Conservation (phyloP, 2,329 filamentous ascomycete species). For the Mycosphaerella arachidis region DNA sequence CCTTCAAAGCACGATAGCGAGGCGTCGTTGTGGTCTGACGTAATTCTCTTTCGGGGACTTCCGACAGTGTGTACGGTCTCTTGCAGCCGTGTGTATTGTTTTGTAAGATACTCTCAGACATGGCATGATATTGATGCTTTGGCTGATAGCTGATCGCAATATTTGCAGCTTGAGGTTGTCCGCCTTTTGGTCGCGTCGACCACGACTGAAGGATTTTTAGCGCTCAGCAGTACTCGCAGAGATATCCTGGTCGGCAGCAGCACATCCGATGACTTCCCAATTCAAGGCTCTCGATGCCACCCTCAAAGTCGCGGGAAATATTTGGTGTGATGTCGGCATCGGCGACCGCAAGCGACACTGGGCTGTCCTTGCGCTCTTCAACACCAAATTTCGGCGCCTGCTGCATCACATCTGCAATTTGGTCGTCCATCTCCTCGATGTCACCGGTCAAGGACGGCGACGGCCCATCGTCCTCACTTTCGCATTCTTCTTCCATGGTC, state of each 20-base stretch:
- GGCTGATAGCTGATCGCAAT: too few species aligned
- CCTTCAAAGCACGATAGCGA: too few species aligned
- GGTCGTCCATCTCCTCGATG: not conserved
- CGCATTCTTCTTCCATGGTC: not conserved
- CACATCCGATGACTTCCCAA: not conserved
- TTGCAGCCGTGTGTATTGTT: too few species aligned
- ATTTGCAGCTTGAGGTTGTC: too few species aligned
- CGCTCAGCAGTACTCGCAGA: not conserved
- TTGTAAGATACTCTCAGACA: too few species aligned
- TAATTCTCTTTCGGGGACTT: too few species aligned
- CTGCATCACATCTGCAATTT: not conserved
- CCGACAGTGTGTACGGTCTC: too few species aligned
- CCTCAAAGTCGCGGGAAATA: not conserved
- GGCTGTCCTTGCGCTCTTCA: not conserved
- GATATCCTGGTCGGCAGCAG: not conserved
- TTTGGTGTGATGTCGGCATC: not conserved
- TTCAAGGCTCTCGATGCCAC: not conserved
- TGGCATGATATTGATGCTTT: too few species aligned
- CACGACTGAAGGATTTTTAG: not conserved
- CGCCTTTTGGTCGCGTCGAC: too few species aligned
- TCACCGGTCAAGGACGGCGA: not conserved
- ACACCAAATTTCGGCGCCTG: not conserved
- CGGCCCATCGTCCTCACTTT: not conserved
- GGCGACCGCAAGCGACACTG: too few species aligned
- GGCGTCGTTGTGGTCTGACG: too few species aligned